Evolutionary conservation across 1,284 basidiomycete species (phyloP), one percentile per base, ranked within the genome.

Genomic region (Ustilago lituana): DNA sequence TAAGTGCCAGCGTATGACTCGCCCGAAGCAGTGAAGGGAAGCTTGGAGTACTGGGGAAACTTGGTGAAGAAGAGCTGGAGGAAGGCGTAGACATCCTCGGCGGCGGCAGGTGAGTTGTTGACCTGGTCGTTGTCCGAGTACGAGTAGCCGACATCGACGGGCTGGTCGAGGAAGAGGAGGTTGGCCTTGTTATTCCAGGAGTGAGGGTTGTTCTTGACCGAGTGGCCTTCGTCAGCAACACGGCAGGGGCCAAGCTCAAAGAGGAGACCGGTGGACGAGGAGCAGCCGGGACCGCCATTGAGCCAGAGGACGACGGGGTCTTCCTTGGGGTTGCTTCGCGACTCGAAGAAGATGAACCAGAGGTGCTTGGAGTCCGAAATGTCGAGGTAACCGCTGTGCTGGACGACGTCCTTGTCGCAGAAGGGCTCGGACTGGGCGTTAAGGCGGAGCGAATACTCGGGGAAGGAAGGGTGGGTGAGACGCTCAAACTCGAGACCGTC

Each of bases 311-410:
- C 86, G 4, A 96, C 85, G 10, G 93, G 93, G 17, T 91, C 92
- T 43, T 88, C 85, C 48, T 86, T 83, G 1, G 93, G 92, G 23
- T 88, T 85, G 59, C 83, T 85, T 37, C 93, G 86, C 2, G 89
- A 88, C 84, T 94, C 92, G 76, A 93, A 94, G 85, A 92, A 91
- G 24, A 90, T 92, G 84, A 92, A 93, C 87, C 92, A 93, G 20
- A 94, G 86, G 75, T 93, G 92, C 76, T 91, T 92, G 71, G 90
- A 88, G 26, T 91, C 88, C 0, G 89, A 88, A 63, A 95, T 88
- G 79, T 96, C 93, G 36, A 97, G 86, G 83, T 94, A 96, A 12
- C 82, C 82, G 43, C 91, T 92, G 78, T 91, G 89, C 81, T 93
- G 91, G 82, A 93, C 88, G 43, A 94, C 92, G 39, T 86, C 85